phyloP scores from a whole-genome alignment of 2,329 filamentous ascomycete genomes.

The Exophiala phaeomuriformis region DNA sequence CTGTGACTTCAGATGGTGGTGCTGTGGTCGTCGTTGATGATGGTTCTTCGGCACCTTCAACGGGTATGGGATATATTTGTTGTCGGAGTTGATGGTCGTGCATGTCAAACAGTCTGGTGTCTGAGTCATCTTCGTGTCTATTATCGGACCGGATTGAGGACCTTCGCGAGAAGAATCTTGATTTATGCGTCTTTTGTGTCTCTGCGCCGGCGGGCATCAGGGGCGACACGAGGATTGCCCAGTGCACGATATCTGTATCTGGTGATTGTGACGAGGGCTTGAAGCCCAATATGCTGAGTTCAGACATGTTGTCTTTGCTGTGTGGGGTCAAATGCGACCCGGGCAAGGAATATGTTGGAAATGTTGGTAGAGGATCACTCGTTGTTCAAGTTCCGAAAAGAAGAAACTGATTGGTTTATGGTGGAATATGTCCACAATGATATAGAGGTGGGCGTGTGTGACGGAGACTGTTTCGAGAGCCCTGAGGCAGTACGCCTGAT shows the following conservation, averaged over 20 bases:
- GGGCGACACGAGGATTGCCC: constrained; percentile 18
- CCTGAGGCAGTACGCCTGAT: too few relatives aligned
- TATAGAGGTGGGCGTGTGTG: too few relatives aligned
- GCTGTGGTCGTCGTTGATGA: background rate
- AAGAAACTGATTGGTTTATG: too few relatives aligned
- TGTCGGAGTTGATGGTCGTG: constrained; percentile 21
- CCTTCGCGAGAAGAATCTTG: constrained; percentile 8
- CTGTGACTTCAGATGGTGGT: background rate
- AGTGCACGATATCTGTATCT: constrained; percentile 6
- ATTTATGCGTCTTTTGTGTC: background rate
- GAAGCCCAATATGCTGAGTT: constrained; percentile 18
- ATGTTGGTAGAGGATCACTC: too few relatives aligned
- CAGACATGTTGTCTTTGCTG: constrained; percentile 10
- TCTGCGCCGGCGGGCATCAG: background rate
- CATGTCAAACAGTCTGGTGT: constrained; percentile 16
- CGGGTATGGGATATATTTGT: constrained; percentile 14
- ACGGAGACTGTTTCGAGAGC: too few relatives aligned
- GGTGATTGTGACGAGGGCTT: background rate
- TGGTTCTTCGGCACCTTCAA: background rate
- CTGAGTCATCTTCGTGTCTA: background rate
- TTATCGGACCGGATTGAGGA: background rate
- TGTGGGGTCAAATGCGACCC: too few relatives aligned
- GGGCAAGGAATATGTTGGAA: too few relatives aligned
- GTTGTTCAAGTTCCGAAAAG: too few relatives aligned
- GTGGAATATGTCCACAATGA: too few relatives aligned